Base-by-base conservation (phyloP, 2,329 filamentous ascomycete species). In the Fusarium vanettenii region DNA sequence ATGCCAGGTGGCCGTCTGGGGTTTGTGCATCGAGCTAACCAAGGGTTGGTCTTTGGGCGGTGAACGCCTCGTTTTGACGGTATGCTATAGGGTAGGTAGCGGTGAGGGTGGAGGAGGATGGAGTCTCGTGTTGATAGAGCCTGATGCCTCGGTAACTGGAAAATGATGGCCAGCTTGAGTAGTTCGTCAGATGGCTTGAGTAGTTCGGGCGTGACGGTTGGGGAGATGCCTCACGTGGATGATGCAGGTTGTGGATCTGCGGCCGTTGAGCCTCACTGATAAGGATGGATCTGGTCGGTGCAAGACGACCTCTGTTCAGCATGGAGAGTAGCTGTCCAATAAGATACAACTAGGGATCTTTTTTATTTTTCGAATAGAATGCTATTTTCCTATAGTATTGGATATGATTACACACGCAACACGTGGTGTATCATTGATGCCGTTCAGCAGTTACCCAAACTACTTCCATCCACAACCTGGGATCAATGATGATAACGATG, bases 1-100 rank as follows among this genome's bases (percentile, higher is more conserved):
- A 69, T 76, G 75, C 67, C 77, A 79, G 75, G 39, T 78, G 77
- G 70, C 75, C 56, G 66, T 68, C 69, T 72, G 67, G 77, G 77
- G 67, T 75, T 73, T 69, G 63, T 76, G 71, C 69, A 75, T 41
- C 50, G 41, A 72, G 70, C 75, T 78, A 78, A 66, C 41, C 64
- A 64, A 69, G 75, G 71, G 69, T 76, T 67, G 41, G 62, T 66
- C 60, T 71, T 71, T 48, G 64, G 73, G 77, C 77, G 77, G 77
- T 79, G 77, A 79, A 75, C 66, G 16, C 64, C 60, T 74, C 50
- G 50, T 56, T 60, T 25, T 25, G 39, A 20, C 20, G 33, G 56
- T 20, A 14, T 55, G 55, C 65, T 78, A 61, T 78, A 79, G 76
- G 78, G 77, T 79, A 78, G 75, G 55, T 60, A 60, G 77, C 71